These are phyloP conservation scores for Murraya paniculata DNA, from an alignment of 345 rosid genomes.

Conservation along the genomic window DNA sequence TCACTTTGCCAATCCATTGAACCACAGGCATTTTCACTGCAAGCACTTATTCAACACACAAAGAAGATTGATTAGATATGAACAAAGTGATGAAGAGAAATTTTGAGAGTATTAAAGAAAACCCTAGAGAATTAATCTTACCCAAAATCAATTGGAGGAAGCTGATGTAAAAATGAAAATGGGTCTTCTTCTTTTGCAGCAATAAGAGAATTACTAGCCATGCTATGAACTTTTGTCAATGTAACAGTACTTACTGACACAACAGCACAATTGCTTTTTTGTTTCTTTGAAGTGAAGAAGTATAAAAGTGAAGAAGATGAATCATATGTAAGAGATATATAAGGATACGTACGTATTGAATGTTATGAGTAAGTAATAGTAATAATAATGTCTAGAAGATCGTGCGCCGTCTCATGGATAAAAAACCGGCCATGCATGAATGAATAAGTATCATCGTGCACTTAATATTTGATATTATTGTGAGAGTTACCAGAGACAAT, in stretches of 20 bases:
- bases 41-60: not conserved
- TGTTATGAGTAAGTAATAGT: not conserved
- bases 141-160: constrained; percentile 21
- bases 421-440: constrained; percentile 28
- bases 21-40: constrained; percentile 19
- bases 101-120: not conserved
- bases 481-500: constrained; percentile 25
- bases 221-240: not conserved
- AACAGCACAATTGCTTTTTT: not conserved
- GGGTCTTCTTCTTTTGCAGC: constrained; percentile 27
- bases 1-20: constrained; percentile 26
- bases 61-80: too few relatives aligned
- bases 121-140: constrained; percentile 13
- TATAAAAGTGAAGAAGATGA: not conserved
- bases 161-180: constrained; percentile 19
- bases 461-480: not conserved
- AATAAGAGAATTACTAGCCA: not conserved
- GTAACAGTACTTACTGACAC: not conserved
- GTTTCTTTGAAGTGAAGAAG: not conserved
- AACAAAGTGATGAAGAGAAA: too few relatives aligned
- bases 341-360: not conserved
- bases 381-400: constrained; percentile 7
- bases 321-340: not conserved
- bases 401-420: constrained; percentile 30
- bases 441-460: constrained; percentile 3